Evolutionary conservation across 1,284 basidiomycete genomes (phyloP).

Genomic region (Ceratobasidium sp.): DNA sequence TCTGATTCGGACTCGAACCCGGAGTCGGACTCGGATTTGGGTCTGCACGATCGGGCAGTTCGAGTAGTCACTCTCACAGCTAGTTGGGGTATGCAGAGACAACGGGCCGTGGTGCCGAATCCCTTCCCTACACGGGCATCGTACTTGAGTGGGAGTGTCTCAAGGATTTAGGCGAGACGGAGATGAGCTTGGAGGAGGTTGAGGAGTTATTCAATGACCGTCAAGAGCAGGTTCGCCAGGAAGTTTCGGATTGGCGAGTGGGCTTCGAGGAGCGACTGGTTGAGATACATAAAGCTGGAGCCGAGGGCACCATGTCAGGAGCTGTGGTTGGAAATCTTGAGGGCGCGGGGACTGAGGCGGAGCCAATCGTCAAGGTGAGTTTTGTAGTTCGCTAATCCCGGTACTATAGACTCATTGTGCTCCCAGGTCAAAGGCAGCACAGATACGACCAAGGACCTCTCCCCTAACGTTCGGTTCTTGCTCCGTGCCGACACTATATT

Average conservation of each 20-base stretch:
- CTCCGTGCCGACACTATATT: constrained; percentile 33
- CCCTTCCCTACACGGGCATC: background rate
- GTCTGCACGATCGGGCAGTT: too few relatives aligned
- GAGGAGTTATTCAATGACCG: background rate
- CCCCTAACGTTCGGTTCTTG: background rate
- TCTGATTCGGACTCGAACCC: too few relatives aligned
- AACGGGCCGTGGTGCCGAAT: background rate
- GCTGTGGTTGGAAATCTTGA: too few relatives aligned
- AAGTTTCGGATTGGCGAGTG: background rate
- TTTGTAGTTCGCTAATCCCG: too few relatives aligned
- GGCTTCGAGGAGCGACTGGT: background rate
- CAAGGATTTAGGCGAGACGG: background rate
- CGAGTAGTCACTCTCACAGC: too few relatives aligned
- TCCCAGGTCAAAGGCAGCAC: constrained; percentile 4
- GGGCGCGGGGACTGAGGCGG: too few relatives aligned
- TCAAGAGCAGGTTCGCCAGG: background rate
- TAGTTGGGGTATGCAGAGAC: too few relatives aligned
- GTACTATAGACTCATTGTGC: too few relatives aligned
- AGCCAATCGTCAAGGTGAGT: too few relatives aligned
- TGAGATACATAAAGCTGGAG: background rate
- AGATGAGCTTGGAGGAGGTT: background rate
- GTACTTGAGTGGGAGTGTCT: constrained; percentile 1
- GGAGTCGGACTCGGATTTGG: too few relatives aligned
- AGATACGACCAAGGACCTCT: background rate
- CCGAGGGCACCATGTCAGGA: background rate